Conservation (phyloP, 2,329 filamentous ascomycete genomes). For the Colletotrichum truncatum region DNA sequence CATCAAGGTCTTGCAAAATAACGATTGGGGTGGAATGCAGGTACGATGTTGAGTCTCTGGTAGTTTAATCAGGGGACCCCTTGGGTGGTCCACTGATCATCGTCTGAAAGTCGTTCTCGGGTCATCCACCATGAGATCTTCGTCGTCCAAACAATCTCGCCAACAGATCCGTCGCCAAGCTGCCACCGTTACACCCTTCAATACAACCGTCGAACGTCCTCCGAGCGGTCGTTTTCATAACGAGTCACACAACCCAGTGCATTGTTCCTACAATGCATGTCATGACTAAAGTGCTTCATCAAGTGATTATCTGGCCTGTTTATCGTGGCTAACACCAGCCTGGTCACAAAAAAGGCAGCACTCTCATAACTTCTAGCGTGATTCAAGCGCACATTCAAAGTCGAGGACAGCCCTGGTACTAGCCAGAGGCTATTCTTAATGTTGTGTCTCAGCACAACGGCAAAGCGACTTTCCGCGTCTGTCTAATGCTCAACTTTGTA, state of each 20-base stretch:
- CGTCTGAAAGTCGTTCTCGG: neutral
- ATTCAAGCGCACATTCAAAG: neutral
- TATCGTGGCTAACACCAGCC: neutral
- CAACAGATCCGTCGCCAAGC: constrained; percentile 9
- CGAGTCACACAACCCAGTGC: neutral
- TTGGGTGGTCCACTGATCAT: neutral
- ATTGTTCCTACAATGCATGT: neutral
- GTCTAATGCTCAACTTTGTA: neutral
- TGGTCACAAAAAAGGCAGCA: neutral
- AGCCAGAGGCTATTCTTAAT: neutral
- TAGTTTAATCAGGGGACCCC: neutral
- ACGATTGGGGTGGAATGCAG: neutral
- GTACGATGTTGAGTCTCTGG: neutral
- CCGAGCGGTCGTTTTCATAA: neutral
- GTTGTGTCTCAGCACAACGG: neutral
- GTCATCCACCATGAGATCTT: neutral
- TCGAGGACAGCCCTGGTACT: neutral
- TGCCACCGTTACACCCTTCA: neutral
- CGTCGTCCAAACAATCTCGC: neutral
- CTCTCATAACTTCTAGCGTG: neutral
- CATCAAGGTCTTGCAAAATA: neutral
- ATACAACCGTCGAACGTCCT: neutral
- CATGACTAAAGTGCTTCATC: neutral
- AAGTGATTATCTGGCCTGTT: neutral
- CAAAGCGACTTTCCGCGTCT: neutral